Evolutionary conservation across 2,329 filamentous ascomycete species (phyloP), one percentile per base, ranked within the genome.

Genomic region (Penicillium sp.): DNA sequence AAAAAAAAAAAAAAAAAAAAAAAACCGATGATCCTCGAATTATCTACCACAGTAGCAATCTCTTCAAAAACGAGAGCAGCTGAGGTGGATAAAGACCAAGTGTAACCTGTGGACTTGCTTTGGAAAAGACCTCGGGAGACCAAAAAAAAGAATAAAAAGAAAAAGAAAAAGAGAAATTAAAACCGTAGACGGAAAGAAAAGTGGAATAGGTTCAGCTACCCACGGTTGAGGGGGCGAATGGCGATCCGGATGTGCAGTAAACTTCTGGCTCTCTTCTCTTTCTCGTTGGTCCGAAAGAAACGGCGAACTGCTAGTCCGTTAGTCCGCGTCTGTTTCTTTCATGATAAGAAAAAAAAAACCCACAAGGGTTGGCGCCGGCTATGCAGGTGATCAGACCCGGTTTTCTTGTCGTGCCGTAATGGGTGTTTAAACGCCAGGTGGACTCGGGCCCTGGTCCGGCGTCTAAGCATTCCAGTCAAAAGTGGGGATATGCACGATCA

Each of bases 351-450:
- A 18, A 18, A 18, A 18, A 18, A 32, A 53, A 44, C 29, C 49
- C 40, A 51, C 56, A 54, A 44, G 39, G 39, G 49, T 53, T 53
- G 64, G 66, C 67, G 61, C 63, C 70, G 69, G 68, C 56, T 72
- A 71, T 73, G 70, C 69, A 73, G 62, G 71, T 68, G 63, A 72
- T 69, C 55, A 62, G 64, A 63, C 66, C 63, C 61, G 64, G 65
- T 48, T 61, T 59, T 59, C 52, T 55, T 54, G 45, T 45, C 42
- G 26, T 26, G 35, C 46, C 46, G 47, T 35, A 50, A 37, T 32
- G 14, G 32, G 51, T 42, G 31, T 51, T 50, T 59, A 59, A 58
- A 64, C 61, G 56, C 58, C 58, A 62, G 59, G 59, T 62, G 62
- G 64, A 67, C 65, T 66, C 61, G 56, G 61, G 55, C 50, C 57